phyloP scores from a whole-genome alignment of 169 alveolate genomes.

The Plasmodium coatneyi region DNA sequence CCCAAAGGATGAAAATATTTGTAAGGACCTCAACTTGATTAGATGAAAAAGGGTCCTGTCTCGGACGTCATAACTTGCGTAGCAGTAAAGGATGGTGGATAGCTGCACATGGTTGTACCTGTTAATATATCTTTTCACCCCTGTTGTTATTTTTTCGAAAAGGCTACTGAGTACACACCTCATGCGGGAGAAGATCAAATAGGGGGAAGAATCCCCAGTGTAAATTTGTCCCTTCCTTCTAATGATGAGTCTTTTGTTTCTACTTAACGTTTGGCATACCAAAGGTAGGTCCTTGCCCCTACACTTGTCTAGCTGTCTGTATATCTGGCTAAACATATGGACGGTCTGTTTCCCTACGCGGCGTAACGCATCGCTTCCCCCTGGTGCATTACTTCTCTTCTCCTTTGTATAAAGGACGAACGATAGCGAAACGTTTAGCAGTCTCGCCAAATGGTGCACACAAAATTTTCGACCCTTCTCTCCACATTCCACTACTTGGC shows the following conservation, averaged over 20 bases:
- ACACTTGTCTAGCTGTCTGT: neutral
- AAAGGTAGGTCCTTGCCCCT: constrained; percentile 18
- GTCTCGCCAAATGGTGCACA: constrained; percentile 3
- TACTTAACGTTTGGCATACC: neutral
- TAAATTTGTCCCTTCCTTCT: neutral
- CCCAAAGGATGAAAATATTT: constrained; percentile 17
- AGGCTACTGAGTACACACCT: neutral
- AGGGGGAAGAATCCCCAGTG: neutral
- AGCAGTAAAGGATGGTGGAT: constrained; percentile 39
- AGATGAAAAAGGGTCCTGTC: constrained; percentile 5
- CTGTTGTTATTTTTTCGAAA: neutral
- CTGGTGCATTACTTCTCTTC: too few species aligned
- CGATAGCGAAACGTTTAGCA: neutral
- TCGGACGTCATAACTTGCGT: constrained; percentile 4
- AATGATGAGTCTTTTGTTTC: neutral
- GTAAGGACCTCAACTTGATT: constrained; percentile 22
- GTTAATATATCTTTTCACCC: neutral
- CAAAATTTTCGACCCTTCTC: neutral
- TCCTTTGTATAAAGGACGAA: neutral
- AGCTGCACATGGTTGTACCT: constrained; percentile 1
- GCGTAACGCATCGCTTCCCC: neutral
- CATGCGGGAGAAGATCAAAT: neutral
- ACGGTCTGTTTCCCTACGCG: neutral
- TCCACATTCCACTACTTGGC: neutral
- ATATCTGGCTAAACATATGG: neutral